Evolutionary conservation across 805 yeast genomes (phyloP), one percentile per base, ranked within the genome.

Genomic region (Saturnispora sekii): DNA sequence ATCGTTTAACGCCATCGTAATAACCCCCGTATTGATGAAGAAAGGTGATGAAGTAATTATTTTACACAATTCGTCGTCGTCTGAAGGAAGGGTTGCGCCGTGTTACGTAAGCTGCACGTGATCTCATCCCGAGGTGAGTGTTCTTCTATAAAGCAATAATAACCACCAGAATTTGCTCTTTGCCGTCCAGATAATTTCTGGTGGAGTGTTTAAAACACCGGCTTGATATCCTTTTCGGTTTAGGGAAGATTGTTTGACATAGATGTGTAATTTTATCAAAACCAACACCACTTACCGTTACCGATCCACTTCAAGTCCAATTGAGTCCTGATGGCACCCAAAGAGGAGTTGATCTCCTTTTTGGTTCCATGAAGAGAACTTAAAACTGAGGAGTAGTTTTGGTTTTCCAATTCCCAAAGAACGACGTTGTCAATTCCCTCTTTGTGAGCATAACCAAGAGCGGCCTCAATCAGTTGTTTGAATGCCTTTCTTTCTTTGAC

Each of bases 241-340:
- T 4, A 5, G 21, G 12, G 10, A 21, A 17, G 10, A 37, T 8
- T 16, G 1, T 37, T 11, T 12, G 31, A 15, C 10, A 30, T 16
- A 16, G 17, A 36, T 14, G 6, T 7, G 29, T 15, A 16, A 3
- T 11, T 4, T 10, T 12, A 38, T 38, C 35, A 53, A 35, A 49
- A 53, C 56, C 56, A 53, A 31, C 52, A 44, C 52, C 54, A 49
- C 38, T 51, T 51, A 10, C 47, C 46, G 30, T 53, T 53, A 10
- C 40, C 51, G 1, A 35, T 33, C 56, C 56, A 53, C 4, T 34
- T 29, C 14, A 32, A 34, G 3, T 40, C 38, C 38, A 10, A 34
- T 38, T 29, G 28, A 18, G 44, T 21, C 26, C 41, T 14, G 38
- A 46, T n/a, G 59, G 46, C 30, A 63, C 63, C 26, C 54, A 45